Evolutionary conservation across 108 stramenopile genomes (phyloP).

Genomic region (Epithemia pelagica): DNA sequence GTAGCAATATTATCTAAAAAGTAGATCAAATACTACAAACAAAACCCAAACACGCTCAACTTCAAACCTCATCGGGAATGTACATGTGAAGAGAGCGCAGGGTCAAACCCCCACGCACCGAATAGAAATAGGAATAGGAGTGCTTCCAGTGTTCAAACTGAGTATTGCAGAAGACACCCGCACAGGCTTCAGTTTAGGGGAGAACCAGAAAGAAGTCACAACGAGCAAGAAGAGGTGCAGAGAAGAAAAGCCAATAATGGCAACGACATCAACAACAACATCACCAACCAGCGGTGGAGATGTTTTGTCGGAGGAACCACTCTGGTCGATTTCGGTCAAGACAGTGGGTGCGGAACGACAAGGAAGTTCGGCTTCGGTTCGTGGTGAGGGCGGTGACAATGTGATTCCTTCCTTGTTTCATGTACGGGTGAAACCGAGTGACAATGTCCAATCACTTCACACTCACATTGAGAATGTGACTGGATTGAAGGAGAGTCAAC

Average conservation of each 20-base stretch:
- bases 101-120: no score
- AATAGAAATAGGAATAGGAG: no score
- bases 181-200: no score
- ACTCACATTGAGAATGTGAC: conserved; percentile 52
- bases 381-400: conserved; percentile 12
- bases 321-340: conserved; percentile 50
- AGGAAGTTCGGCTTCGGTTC: not conserved
- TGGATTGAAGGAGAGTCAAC: conserved; percentile 62
- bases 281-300: no score
- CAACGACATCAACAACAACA: not conserved
- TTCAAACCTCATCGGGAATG: no score
- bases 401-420: conserved; percentile 22
- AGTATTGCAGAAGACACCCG: no score
- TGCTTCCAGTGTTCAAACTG: no score
- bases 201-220: no score
- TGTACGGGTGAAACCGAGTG: conserved; percentile 56
- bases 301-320: not conserved
- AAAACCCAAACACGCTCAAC: no score
- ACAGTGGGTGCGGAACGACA: conserved; percentile 35
- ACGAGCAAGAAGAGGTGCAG: not conserved
- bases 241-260: not conserved
- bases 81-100: no score
- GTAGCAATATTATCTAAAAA: no score
- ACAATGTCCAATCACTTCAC: conserved; percentile 36
- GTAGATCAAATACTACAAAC: no score